Percentiles rank a stretch among this genome's conserved stretches.
Evolutionary conservation across 1,284 basidiomycete genomes (phyloP).

Genomic region (Meripilus lineatus): DNA sequence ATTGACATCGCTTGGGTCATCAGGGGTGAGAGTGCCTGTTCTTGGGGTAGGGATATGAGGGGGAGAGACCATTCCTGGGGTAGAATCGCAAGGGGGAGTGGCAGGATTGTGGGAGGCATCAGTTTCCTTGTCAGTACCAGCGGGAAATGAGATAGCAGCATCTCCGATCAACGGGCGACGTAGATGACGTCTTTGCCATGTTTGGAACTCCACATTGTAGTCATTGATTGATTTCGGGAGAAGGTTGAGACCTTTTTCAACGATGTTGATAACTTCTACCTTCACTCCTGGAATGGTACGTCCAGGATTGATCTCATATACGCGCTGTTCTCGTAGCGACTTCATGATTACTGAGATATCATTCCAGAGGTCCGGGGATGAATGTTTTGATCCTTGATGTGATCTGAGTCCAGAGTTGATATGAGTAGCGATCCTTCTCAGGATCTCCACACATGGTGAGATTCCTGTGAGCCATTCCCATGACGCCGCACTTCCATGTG

Average conservation of each 20-base stretch:
- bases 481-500: constrained; percentile 31
- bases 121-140: background rate
- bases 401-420: background rate
- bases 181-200: constrained; percentile 4
- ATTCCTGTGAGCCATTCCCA: too few species aligned
- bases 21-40: too few species aligned
- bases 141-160: background rate
- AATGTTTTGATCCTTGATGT: too few species aligned
- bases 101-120: background rate
- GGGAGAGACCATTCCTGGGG: background rate
- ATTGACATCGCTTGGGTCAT: too few species aligned
- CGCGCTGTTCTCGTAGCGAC: background rate
- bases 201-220: constrained; percentile 12
- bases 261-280: constrained; percentile 7
- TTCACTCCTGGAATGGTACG: constrained; percentile 10
- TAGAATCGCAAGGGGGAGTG: too few species aligned
- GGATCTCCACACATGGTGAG: constrained; percentile 30
- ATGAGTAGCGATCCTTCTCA: constrained; percentile 24
- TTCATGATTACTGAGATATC: background rate
- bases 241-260: constrained; percentile 5
- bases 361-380: background rate
- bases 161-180: background rate
- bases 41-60: background rate
- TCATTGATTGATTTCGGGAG: constrained; percentile 10
- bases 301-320: constrained; percentile 7